These are phyloP conservation scores for Noccaea bulbosa DNA, from an alignment of 345 rosid genomes.

Conservation along the genomic window DNA sequence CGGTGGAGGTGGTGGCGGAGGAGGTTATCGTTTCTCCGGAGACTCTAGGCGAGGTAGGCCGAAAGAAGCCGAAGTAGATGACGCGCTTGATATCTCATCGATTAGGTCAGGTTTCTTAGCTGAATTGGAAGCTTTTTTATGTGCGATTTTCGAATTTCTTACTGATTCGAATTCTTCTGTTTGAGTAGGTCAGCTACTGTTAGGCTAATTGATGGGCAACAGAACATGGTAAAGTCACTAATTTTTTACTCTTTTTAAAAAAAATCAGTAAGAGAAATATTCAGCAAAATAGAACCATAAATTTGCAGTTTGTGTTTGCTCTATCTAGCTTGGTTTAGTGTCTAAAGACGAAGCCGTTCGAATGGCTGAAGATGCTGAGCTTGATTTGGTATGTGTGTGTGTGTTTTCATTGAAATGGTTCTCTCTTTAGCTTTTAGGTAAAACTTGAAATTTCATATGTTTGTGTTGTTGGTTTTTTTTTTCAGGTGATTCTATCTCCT, in stretches of 20 bases:
- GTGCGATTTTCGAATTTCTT: neutral
- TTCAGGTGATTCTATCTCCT: constrained; percentile 85
- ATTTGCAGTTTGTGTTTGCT: constrained; percentile 24
- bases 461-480: constrained; percentile 37
- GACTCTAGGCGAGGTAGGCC: constrained; percentile 52
- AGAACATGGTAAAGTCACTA: constrained; percentile 73
- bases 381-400: constrained; percentile 72
- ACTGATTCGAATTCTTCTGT: neutral
- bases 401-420: constrained; percentile 5
- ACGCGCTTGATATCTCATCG: constrained; percentile 64
- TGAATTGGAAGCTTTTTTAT: neutral
- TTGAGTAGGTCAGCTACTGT: constrained; percentile 69
- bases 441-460: neutral
- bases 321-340: constrained; percentile 76
- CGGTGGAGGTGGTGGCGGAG: constrained; percentile 41
- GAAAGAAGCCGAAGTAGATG: constrained; percentile 56
- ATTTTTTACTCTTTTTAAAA: constrained; percentile 18
- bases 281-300: constrained; percentile 19
- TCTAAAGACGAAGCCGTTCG: constrained; percentile 71
- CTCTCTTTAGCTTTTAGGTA: neutral
- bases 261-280: neutral
- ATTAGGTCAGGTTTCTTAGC: constrained; percentile 51
- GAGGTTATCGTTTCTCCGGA: constrained; percentile 51
- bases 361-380: constrained; percentile 86
- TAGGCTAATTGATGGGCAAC: constrained; percentile 75